These are phyloP conservation scores for Rutstroemia sp. DNA, from an alignment of 2,329 filamentous ascomycete species.

Conservation along the genomic window DNA sequence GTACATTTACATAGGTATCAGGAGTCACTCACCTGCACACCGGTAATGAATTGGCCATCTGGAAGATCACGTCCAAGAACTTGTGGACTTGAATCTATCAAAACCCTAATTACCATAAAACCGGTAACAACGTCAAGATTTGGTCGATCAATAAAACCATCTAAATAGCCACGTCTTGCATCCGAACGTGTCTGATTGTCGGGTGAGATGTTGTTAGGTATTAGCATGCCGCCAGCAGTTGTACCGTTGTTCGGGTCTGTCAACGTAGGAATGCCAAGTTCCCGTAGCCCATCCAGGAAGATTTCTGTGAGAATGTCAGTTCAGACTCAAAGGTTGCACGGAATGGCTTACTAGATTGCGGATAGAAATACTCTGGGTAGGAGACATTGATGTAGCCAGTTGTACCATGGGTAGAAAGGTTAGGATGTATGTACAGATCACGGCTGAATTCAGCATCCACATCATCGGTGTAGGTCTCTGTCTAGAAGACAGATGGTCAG, in stretches of 20 bases:
- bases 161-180: slow-evolving; percentile 35
- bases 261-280: slow-evolving; percentile 32
- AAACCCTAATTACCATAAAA: slow-evolving; percentile 34
- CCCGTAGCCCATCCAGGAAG: slow-evolving; percentile 32
- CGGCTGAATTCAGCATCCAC: slow-evolving; percentile 19
- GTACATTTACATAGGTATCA: neutral
- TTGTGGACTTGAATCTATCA: slow-evolving; percentile 18
- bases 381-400: slow-evolving; percentile 33
- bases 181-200: slow-evolving; percentile 35
- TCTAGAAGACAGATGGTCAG: slow-evolving; percentile 15
- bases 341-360: slow-evolving; percentile 31
- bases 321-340: neutral
- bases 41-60: slow-evolving; percentile 21
- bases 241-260: slow-evolving; percentile 33
- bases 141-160: slow-evolving; percentile 30
- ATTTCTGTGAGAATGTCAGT: slow-evolving; percentile 24
- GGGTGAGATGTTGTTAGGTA: slow-evolving; percentile 33
- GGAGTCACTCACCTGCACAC: slow-evolving; percentile 32
- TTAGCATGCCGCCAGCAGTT: slow-evolving; percentile 31
- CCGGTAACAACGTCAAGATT: slow-evolving; percentile 35
- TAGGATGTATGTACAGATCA: slow-evolving; percentile 25
- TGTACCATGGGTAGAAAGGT: slow-evolving; percentile 28
- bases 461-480: slow-evolving; percentile 31
- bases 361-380: slow-evolving; percentile 34
- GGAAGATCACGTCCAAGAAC: slow-evolving; percentile 7